Evolutionary conservation across 768 basidiomycete species (phyloP).

Genomic region (Imleria badia): DNA sequence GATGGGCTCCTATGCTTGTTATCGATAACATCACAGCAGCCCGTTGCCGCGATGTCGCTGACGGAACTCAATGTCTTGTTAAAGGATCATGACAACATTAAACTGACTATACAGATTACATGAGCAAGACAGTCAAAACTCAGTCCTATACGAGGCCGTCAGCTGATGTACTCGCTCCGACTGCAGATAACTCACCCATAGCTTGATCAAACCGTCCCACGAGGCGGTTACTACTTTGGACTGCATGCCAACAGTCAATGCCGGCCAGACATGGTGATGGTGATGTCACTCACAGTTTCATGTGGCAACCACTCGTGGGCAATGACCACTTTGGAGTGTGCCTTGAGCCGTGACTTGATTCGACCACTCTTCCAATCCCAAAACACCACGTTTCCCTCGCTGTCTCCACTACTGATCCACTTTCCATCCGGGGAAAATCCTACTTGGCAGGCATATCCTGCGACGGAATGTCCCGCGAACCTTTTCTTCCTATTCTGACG

Average conservation of each 20-base stretch:
- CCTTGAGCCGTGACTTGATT: conserved; percentile 86
- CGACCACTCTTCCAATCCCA: conserved; percentile 99
- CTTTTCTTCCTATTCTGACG: conserved; percentile 98
- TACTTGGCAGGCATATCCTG: conserved; percentile 96
- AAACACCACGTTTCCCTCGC: conserved; percentile 92
- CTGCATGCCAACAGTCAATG: conserved; percentile 42
- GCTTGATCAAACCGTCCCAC: conserved; percentile 97
- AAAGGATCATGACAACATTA: conserved; percentile 1
- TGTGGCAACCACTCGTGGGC: conserved; percentile 98
- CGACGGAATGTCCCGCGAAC: conserved; percentile 95
- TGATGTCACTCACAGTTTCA: conserved; percentile 71
- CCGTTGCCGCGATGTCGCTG: background rate
- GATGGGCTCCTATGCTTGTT: background rate
- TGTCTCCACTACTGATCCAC: conserved; percentile 97
- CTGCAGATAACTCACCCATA: conserved; percentile 71
- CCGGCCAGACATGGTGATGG: background rate
- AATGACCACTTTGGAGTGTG: conserved; percentile 96
- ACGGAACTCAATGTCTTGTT: background rate
- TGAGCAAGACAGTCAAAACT: conserved; percentile 9
- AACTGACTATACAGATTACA: conserved; percentile 6
- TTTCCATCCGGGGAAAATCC: conserved; percentile 98
- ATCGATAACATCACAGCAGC: conserved; percentile 1
- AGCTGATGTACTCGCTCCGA: background rate
- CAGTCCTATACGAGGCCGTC: conserved; percentile 29
- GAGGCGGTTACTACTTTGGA: conserved; percentile 96